Evolutionary conservation across 805 yeast genomes (phyloP), one percentile per base, ranked within the genome.

Genomic region (Candida hungchunana): DNA sequence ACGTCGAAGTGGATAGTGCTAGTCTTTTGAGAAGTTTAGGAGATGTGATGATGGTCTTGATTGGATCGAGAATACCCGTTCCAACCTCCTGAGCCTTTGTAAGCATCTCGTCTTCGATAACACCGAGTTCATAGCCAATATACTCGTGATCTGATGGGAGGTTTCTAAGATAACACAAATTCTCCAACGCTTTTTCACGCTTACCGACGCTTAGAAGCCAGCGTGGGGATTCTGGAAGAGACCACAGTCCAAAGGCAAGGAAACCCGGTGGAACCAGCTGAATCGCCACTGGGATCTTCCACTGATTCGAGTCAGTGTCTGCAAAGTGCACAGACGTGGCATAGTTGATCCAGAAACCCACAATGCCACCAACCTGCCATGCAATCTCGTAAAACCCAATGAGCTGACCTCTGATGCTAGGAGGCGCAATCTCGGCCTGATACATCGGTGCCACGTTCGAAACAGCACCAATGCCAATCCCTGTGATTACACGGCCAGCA

Each of bases 401-500:
- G 23, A 69, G 53, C 40, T 61, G 63, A 13, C 77, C 77, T 48
- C 76, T 57, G 19, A 68, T 62, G 5, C 65, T 53, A 4, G 73
- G 62, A 2, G 75, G 75, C 63, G 58, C 21, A 59, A 63, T 42
- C 69, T 71, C 76, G 5, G 70, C 60, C 8, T 70, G 59, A 42
- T 68, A 71, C 36, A 70, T 62, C 5, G 78, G 77, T 2, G 73
- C 75, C 38, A 72, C 55, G 47, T 66, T 65, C 2, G 77, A 63
- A 28, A 73, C 62, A 4, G 70, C 68, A 10, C 81, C 81, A 28
- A 73, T 70, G 13, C 77, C 77, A 5, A 75, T 29, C 4, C 81
- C 67, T 6, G 64, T 51, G 18, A 59, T 42, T n/a, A 70, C 68
- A 43, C 81, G 62, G 9, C 81, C 80, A 4, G 73, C 71, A 42